Conservation (phyloP, 2,329 filamentous ascomycete species). For the Helotiales sp. region DNA sequence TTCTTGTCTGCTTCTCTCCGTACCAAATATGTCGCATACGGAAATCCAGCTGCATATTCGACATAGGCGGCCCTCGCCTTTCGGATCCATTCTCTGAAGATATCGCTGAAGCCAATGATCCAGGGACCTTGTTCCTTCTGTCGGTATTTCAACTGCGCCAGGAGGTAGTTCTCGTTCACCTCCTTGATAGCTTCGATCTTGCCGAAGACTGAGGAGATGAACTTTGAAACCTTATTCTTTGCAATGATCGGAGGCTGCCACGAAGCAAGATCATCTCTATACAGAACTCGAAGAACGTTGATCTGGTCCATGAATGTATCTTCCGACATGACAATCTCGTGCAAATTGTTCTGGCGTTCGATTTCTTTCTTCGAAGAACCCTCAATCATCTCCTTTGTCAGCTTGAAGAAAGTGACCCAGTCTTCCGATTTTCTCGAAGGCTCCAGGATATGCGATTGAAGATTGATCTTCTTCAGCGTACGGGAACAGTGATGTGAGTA, state of each 20-base stretch:
- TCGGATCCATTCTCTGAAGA: constrained; percentile 97
- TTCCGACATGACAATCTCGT: constrained; percentile 94
- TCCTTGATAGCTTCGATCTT: constrained; percentile 86
- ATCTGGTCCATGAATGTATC: constrained; percentile 90
- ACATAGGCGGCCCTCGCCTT: constrained; percentile 90
- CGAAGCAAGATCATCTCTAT: constrained; percentile 77
- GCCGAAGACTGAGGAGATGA: constrained; percentile 86
- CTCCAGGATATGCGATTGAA: constrained; percentile 74
- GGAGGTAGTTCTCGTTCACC: constrained; percentile 89
- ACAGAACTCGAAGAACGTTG: constrained; percentile 82
- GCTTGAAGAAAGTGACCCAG: constrained; percentile 87
- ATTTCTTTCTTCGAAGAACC: constrained; percentile 82
- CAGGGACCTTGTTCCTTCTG: constrained; percentile 97
- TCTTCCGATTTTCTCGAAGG: constrained; percentile 72
- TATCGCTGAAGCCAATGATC: constrained; percentile 91
- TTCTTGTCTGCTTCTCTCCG: constrained; percentile 86
- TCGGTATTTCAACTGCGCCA: constrained; percentile 93
- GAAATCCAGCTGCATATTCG: constrained; percentile 88
- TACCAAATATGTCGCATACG: constrained; percentile 80
- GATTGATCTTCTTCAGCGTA: constrained; percentile 91
- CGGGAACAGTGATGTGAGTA: constrained; percentile 94
- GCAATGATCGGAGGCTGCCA: constrained; percentile 82
- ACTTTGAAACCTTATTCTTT: constrained; percentile 77
- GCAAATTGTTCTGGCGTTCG: constrained; percentile 89
- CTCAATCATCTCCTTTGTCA: constrained; percentile 78